These are phyloP conservation scores for Cryptococcus deneoformans DNA, from an alignment of 1,284 basidiomycete genomes.

Conservation along the genomic window DNA sequence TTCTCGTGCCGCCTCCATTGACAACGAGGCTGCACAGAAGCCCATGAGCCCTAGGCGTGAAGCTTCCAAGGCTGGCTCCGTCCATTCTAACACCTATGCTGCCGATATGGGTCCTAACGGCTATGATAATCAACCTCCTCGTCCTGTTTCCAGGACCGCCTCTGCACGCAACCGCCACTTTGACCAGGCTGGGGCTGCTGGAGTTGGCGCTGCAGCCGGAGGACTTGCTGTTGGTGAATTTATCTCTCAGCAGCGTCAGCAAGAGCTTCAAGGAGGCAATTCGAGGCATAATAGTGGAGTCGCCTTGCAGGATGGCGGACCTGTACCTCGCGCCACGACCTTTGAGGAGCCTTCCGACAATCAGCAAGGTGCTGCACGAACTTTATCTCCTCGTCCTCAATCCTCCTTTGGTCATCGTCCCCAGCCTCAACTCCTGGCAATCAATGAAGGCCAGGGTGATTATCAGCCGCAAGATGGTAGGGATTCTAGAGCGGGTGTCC, in stretches of 20 bases:
- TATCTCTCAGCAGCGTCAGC: constrained; percentile 30
- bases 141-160: constrained; percentile 7
- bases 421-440: constrained; percentile 26
- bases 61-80: constrained; percentile 19
- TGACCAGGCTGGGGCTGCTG: constrained; percentile 3
- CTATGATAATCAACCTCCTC: background rate
- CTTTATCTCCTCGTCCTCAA: constrained; percentile 15
- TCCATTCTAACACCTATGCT: constrained; percentile 9
- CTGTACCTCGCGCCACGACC: constrained; percentile 12
- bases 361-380: constrained; percentile 2
- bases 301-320: constrained; percentile 19
- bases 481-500: constrained; percentile 19
- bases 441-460: constrained; percentile 17
- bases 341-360: constrained; percentile 15
- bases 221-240: constrained; percentile 28
- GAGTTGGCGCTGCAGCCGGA: constrained; percentile 9
- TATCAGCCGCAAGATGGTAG: constrained; percentile 15
- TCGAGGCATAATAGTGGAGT: constrained; percentile 4
- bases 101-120: background rate
- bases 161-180: constrained; percentile 16
- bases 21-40: background rate
- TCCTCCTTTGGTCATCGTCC: constrained; percentile 35
- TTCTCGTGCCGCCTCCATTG: background rate
- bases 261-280: constrained; percentile 31
- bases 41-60: constrained; percentile 11